These are phyloP conservation scores for Cornus suecica DNA, from an alignment of 148 eudicot genomes.

Conservation along the genomic window DNA sequence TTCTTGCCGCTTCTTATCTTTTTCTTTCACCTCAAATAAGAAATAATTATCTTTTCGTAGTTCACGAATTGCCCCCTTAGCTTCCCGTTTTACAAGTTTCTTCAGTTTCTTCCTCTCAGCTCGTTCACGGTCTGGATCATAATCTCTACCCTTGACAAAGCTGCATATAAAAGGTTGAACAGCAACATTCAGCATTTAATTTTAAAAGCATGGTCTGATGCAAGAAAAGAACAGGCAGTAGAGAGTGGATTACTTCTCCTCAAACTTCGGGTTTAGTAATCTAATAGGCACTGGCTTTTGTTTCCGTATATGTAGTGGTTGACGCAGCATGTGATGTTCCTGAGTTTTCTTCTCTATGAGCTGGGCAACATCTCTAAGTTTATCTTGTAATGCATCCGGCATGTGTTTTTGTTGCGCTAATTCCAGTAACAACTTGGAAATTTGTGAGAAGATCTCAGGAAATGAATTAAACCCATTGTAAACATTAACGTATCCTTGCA, in stretches of 20 bases:
- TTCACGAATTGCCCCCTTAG: constrained; percentile 76
- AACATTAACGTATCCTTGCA: constrained; percentile 50
- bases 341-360: constrained; percentile 47
- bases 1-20: constrained; percentile 45
- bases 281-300: constrained; percentile 69
- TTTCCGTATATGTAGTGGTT: constrained; percentile 69
- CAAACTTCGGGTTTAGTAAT: constrained; percentile 64
- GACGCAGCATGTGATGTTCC: constrained; percentile 55
- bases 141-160: constrained; percentile 82
- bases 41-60: constrained; percentile 79
- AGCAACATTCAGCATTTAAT: neutral
- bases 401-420: constrained; percentile 49
- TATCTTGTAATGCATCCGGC: constrained; percentile 49
- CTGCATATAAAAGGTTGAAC: constrained; percentile 36
- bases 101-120: constrained; percentile 60
- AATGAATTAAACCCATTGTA: constrained; percentile 64
- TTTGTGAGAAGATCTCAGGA: constrained; percentile 66
- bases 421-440: constrained; percentile 40
- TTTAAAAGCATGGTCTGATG: neutral
- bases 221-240: neutral
- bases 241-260: constrained; percentile 57
- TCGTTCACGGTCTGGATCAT: constrained; percentile 88
- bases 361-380: constrained; percentile 41
- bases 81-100: constrained; percentile 47
- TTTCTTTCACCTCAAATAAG: constrained; percentile 62